Base-by-base conservation (phyloP, 768 basidiomycete species). In the Melanogaster broomeanus region DNA sequence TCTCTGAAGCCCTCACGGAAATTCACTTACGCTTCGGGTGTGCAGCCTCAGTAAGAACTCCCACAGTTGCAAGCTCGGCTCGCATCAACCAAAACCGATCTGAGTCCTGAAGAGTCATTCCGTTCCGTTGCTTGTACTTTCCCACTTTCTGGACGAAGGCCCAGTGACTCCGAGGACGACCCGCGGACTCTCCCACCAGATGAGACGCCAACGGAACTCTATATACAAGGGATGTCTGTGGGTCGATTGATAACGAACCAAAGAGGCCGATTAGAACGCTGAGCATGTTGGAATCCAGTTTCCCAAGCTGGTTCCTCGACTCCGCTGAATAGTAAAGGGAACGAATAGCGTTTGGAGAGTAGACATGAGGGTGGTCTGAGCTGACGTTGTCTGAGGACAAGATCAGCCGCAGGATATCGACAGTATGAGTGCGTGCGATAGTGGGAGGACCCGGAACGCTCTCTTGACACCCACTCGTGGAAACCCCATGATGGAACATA, bases 51-150 rank as follows among this genome's bases (percentile, higher is more conserved):
- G 27, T 44, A 22, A 53, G 39, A 22, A 49, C 43, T n/a, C 59
- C 59, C 21, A 64, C 60, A 27, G 55, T 55, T 13, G 70, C 72
- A 9, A 82, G 65, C 27, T 70, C 59, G 12, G 77, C 77, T 30
- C 69, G 76, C 79, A 87, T 79, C 42, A 80, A 61, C 85, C 85
- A 88, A 64, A 80, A 87, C 42, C 74, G 72, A 61, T 87, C 84
- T n/a, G 75, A 70, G 38, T 70, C 65, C 15, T 53, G 62, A 37
- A 79, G 59, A 9, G 51, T 15, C 50, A 71, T 62, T 33, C 66
- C 69, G n/a, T 68, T 51, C 31, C 55, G 49, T 33, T 62, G 57
- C 63, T 84, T 85, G 59, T 79, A 76, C 31, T 60, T 64, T 9
- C 72, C 73, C 11, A 86, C 57, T 45, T 73, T 68, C 40, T 74